Conservation (phyloP, 345 rosid genomes). For the Sonneratia alba region DNA sequence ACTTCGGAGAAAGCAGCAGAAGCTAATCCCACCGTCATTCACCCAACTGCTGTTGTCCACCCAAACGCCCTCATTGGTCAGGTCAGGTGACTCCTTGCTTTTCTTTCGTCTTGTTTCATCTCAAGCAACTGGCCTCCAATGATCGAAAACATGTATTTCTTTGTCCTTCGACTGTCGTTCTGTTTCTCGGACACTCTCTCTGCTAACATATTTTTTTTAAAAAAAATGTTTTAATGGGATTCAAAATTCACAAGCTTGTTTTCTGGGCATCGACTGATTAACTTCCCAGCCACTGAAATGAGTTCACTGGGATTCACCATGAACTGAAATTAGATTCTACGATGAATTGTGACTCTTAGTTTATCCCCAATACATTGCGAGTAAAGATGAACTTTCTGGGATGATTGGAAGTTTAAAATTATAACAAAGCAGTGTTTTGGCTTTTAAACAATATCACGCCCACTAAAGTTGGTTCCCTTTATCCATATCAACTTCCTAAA, state of each 20-base stretch:
- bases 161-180: not conserved
- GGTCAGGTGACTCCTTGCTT: constrained; percentile 21
- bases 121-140: not conserved
- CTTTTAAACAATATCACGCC: not conserved
- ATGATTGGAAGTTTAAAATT: not conserved
- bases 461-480: not conserved
- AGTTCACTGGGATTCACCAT: too few relatives aligned
- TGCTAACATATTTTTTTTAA: too few relatives aligned
- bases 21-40: constrained; percentile 30
- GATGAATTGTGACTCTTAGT: too few relatives aligned
- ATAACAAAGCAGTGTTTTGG: not conserved
- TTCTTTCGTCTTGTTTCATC: not conserved
- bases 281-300: not conserved
- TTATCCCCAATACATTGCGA: not conserved
- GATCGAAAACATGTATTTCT: not conserved
- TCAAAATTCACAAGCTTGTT: not conserved
- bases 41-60: constrained; percentile 66
- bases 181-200: too few relatives aligned
- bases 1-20: constrained; percentile 13
- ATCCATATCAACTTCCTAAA: not conserved
- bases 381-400: not conserved
- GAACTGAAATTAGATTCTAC: not conserved
- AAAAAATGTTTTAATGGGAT: not conserved
- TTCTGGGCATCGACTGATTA: not conserved
- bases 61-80: constrained; percentile 66